Conservation (phyloP, 345 rosid genomes). For the Populus davidiana region DNA sequence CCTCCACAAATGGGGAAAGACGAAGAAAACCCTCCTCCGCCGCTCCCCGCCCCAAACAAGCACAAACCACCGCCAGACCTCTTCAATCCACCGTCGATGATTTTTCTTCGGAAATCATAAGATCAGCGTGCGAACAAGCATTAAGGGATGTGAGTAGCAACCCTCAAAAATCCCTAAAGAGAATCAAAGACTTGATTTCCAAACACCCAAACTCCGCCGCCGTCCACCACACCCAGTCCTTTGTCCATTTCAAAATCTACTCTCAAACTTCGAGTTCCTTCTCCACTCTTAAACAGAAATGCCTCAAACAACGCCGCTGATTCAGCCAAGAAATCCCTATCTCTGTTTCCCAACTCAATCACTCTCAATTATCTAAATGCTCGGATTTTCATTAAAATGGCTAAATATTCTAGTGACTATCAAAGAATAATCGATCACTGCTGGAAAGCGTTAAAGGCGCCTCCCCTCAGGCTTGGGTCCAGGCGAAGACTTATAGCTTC, state of each 20-base stretch:
- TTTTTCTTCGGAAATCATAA: neutral
- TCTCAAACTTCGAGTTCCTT: neutral
- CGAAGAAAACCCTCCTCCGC: too few relatives aligned
- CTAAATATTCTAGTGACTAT: neutral
- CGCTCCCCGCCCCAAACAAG: too few relatives aligned
- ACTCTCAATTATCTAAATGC: neutral
- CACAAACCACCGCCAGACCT: too few relatives aligned
- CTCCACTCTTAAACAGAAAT: neutral
- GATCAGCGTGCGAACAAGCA: neutral
- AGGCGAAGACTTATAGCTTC: too few relatives aligned
- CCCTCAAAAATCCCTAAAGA: neutral
- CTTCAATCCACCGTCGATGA: too few relatives aligned
- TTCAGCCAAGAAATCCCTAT: neutral
- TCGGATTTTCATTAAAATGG: neutral
- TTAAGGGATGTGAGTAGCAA: neutral
- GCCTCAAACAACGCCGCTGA: neutral
- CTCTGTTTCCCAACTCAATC: neutral
- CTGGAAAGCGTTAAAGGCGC: neutral
- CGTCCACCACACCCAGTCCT: neutral
- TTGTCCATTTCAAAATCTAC: neutral
- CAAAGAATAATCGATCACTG: neutral
- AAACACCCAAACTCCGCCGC: neutral
- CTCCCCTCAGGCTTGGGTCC: too few relatives aligned
- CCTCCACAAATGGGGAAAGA: too few relatives aligned
- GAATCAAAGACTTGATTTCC: neutral